These are phyloP conservation scores for Sclerotinia minor DNA, from an alignment of 2,329 filamentous ascomycete genomes.

Conservation along the genomic window DNA sequence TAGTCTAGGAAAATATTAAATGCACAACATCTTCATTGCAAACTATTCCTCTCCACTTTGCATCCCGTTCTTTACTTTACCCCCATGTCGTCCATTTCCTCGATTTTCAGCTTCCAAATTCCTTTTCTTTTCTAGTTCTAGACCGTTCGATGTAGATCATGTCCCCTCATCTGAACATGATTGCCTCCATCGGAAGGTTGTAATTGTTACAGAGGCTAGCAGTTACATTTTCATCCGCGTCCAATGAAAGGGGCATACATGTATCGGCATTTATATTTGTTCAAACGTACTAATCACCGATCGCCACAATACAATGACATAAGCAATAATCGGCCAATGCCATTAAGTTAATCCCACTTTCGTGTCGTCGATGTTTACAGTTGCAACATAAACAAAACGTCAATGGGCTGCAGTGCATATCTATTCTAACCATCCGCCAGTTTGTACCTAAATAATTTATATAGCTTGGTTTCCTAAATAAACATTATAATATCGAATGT, in stretches of 20 bases:
- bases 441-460: too few species aligned
- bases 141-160: not conserved
- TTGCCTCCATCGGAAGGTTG: not conserved
- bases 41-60: not conserved
- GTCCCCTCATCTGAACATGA: not conserved
- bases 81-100: not conserved
- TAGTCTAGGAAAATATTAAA: not conserved
- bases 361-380: not conserved
- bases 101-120: not conserved
- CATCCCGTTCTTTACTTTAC: not conserved
- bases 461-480: not conserved
- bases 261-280: too few species aligned
- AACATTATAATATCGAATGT: not conserved
- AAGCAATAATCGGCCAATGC: not conserved
- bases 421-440: not conserved
- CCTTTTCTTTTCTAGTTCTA: not conserved
- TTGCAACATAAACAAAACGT: not conserved
- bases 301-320: not conserved
- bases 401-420: not conserved
- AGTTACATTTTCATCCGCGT: not conserved
- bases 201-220: not conserved
- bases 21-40: constrained; percentile 8
- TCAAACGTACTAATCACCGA: not conserved
- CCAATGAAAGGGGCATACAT: not conserved
- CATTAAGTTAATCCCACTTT: not conserved